Evolutionary conservation across 306 rosid genomes (phyloP).

Genomic region (Lagenaria siceraria): DNA sequence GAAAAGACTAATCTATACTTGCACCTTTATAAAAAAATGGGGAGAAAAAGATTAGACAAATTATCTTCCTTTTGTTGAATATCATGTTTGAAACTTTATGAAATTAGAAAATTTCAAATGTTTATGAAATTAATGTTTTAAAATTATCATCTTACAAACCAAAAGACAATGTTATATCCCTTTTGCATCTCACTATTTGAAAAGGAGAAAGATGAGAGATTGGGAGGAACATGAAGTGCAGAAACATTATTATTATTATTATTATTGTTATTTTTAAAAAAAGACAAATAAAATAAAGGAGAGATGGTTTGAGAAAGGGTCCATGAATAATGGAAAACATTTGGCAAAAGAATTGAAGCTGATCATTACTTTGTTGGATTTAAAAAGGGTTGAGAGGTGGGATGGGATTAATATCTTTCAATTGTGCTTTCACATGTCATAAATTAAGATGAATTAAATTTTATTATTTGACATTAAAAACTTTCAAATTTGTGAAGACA

Average conservation of each 20-base stretch:
- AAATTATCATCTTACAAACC: neutral
- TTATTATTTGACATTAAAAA: neutral
- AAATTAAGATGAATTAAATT: neutral
- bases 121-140: neutral
- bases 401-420: neutral
- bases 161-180: neutral
- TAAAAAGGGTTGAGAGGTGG: neutral
- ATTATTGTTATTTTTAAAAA: neutral
- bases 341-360: neutral
- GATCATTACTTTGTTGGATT: neutral
- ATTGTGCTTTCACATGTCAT: neutral
- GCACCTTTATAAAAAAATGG: neutral
- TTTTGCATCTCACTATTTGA: neutral
- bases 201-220: neutral
- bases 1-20: neutral
- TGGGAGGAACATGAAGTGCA: neutral
- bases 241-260: neutral
- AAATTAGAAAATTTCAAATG: neutral
- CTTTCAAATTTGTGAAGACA: neutral
- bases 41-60: neutral
- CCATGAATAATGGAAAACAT: neutral
- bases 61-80: neutral
- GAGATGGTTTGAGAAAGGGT: neutral
- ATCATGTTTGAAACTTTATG: neutral
- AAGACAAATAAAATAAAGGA: neutral